These are phyloP conservation scores for Zygoascus meyerae DNA, from an alignment of 1,139 yeast genomes.

Conservation along the genomic window DNA sequence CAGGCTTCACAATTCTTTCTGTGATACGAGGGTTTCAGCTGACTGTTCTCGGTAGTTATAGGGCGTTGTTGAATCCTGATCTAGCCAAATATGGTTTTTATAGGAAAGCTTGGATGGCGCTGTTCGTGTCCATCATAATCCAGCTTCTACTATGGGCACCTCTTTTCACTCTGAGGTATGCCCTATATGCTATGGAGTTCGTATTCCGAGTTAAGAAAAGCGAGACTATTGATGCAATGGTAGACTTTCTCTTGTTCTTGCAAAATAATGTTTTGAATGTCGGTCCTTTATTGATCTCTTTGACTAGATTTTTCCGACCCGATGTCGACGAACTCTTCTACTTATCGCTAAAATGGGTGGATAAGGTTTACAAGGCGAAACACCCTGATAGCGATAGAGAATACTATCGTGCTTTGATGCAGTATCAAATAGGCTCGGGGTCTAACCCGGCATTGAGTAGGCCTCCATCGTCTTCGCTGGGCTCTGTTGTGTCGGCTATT, in stretches of 20 bases:
- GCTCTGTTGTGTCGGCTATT: neutral
- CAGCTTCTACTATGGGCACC: conserved; percentile 40
- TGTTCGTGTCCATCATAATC: conserved; percentile 36
- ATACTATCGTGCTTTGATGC: conserved; percentile 21
- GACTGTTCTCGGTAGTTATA: conserved; percentile 44
- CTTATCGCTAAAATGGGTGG: conserved; percentile 40
- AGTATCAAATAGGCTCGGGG: conserved; percentile 6
- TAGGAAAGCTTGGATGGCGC: conserved; percentile 34
- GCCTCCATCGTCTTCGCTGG: neutral
- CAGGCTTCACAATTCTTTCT: conserved; percentile 43
- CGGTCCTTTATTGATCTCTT: conserved; percentile 41
- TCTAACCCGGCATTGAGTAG: too few species aligned
- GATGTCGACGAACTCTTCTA: conserved; percentile 37
- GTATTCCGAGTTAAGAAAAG: conserved; percentile 13
- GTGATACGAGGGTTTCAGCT: conserved; percentile 51
- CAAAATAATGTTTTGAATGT: conserved; percentile 40
- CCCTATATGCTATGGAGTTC: conserved; percentile 21
- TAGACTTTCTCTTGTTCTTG: conserved; percentile 32
- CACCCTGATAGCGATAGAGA: conserved; percentile 35
- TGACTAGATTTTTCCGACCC: conserved; percentile 37
- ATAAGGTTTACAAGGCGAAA: conserved; percentile 34
- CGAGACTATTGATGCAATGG: conserved; percentile 18
- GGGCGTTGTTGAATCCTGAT: conserved; percentile 45
- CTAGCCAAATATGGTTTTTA: conserved; percentile 35
- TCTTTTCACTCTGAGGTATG: conserved; percentile 19